Evolutionary conservation across 148 eudicot species (phyloP).

Genomic region (Fallopia convolvulus): DNA sequence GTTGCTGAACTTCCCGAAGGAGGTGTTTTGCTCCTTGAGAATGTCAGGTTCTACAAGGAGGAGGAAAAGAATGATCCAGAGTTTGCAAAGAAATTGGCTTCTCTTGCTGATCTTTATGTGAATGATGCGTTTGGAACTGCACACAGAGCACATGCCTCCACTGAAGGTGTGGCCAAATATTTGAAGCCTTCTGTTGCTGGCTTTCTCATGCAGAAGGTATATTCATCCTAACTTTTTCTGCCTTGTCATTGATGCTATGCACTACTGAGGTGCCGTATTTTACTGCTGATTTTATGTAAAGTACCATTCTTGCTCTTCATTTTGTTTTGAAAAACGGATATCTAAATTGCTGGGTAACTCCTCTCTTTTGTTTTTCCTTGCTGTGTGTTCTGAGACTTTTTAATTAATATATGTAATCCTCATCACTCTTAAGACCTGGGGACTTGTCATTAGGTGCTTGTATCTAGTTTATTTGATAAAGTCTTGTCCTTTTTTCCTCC

Average conservation of each 20-base stretch:
- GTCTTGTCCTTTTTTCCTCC: neutral
- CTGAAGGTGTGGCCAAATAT: conserved; percentile 74
- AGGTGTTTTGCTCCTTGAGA: conserved; percentile 72
- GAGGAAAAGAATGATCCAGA: conserved; percentile 93
- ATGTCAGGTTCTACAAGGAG: conserved; percentile 82
- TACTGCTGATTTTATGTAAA: neutral
- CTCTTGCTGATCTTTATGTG: conserved; percentile 81
- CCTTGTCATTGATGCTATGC: neutral
- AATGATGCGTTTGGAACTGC: conserved; percentile 88
- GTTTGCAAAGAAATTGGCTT: conserved; percentile 72
- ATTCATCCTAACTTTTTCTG: neutral
- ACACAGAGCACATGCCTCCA: conserved; percentile 81
- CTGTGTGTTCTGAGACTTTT: neutral
- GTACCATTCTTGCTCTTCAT: neutral
- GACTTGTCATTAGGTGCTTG: neutral
- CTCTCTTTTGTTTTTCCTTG: neutral
- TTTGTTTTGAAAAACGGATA: neutral
- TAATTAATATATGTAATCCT: neutral
- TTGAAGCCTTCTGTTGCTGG: conserved; percentile 88
- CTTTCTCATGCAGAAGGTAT: conserved; percentile 81
- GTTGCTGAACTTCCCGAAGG: conserved; percentile 73
- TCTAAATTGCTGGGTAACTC: neutral
- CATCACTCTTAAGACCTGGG: neutral
- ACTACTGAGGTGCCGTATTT: neutral
- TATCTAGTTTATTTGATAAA: too few relatives aligned